Evolutionary conservation across 495 filamentous ascomycete genomes (phyloP).

Genomic region (Talaromyces wortmannii): DNA sequence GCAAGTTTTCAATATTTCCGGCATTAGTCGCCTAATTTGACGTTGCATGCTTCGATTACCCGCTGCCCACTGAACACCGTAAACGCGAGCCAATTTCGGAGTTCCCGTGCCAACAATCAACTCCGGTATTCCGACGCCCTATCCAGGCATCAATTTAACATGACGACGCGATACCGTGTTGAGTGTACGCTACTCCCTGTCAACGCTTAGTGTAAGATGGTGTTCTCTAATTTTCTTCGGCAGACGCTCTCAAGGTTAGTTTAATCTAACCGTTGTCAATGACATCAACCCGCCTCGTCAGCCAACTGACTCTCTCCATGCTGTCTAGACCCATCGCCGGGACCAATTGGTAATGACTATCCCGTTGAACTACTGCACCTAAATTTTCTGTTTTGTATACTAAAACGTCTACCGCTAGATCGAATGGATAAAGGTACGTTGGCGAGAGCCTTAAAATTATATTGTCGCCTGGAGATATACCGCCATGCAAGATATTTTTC

Average conservation of each 20-base stretch:
- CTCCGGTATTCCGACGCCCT: background rate
- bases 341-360: conserved; percentile 70
- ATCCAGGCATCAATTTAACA: conserved; percentile 23
- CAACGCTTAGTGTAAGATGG: conserved; percentile 1
- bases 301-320: background rate
- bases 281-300: background rate
- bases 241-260: conserved; percentile 74
- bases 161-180: conserved; percentile 89
- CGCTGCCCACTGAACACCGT: background rate
- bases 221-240: conserved; percentile 3
- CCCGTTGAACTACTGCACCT: background rate
- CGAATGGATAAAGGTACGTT: conserved; percentile 60
- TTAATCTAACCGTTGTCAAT: background rate
- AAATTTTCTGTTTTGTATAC: background rate
- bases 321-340: conserved; percentile 62
- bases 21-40: too few relatives aligned
- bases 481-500: conserved; percentile 1
- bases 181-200: conserved; percentile 55
- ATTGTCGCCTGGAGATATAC: background rate
- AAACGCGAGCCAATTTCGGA: background rate
- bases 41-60: too few relatives aligned
- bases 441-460: background rate
- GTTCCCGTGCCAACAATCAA: background rate
- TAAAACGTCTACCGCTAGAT: conserved; percentile 31
- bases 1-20: too few relatives aligned